phyloP scores from a whole-genome alignment of 495 filamentous ascomycete species.

The Lepraria neglecta region DNA sequence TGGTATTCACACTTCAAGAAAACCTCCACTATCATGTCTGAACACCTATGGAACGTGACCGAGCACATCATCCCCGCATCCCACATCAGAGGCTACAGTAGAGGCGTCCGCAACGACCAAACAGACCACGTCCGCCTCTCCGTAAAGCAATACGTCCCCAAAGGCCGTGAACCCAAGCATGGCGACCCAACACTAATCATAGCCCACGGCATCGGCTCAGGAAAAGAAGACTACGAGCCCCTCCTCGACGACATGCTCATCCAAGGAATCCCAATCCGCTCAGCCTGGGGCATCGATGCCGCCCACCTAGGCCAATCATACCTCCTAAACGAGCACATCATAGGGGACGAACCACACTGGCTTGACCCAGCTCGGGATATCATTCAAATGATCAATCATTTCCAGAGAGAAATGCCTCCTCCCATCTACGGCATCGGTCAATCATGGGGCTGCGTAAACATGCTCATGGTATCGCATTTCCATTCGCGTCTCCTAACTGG shows the following conservation, averaged over 20 bases:
- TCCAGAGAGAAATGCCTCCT: constrained; percentile 41
- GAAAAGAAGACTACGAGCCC: constrained; percentile 45
- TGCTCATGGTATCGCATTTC: constrained; percentile 33
- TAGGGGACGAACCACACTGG: constrained; percentile 36
- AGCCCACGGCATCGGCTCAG: constrained; percentile 42
- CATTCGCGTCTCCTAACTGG: constrained; percentile 43
- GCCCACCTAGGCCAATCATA: constrained; percentile 37
- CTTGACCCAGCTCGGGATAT: constrained; percentile 44
- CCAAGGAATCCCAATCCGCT: constrained; percentile 33
- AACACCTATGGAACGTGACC: constrained; percentile 21
- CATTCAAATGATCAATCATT: constrained; percentile 43
- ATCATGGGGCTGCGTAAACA: constrained; percentile 39
- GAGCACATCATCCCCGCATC: constrained; percentile 28
- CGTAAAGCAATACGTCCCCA: constrained; percentile 43
- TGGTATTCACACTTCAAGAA: too few relatives aligned
- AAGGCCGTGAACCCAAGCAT: constrained; percentile 25
- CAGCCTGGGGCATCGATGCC: constrained; percentile 42
- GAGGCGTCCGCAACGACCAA: constrained; percentile 22
- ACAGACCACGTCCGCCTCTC: constrained; percentile 31
- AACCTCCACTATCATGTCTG: constrained; percentile 14
- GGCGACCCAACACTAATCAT: constrained; percentile 42
- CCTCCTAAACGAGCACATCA: constrained; percentile 21
- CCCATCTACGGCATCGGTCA: constrained; percentile 46
- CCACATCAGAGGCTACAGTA: constrained; percentile 25
- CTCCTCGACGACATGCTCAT: constrained; percentile 40